Evolutionary conservation across 225 moss, liverwort and hornwort species (phyloP).

Genomic region (Rhytidiadelphus loreus): DNA sequence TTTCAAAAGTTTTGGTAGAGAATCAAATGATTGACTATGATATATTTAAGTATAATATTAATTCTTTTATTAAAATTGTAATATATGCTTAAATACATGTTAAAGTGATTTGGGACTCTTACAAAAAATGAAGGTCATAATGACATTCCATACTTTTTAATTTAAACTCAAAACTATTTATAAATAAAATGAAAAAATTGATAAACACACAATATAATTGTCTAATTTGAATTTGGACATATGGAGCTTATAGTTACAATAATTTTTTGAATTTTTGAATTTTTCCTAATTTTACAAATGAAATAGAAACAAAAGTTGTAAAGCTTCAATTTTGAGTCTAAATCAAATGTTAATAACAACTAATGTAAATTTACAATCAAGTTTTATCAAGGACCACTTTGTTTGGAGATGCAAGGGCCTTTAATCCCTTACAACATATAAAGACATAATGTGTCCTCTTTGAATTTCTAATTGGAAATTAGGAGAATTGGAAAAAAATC

Average conservation of each 20-base stretch:
- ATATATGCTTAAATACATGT: not conserved
- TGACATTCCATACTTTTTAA: not conserved
- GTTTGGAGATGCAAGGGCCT: not conserved
- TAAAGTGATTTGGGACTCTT: not conserved
- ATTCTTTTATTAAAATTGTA: not conserved
- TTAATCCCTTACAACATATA: accelerated
- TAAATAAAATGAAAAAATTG: not conserved
- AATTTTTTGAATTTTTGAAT: not conserved
- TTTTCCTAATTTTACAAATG: not conserved
- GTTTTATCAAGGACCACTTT: not conserved
- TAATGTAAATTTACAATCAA: not conserved
- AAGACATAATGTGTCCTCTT: not conserved
- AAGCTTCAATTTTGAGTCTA: not conserved
- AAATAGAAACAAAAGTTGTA: not conserved
- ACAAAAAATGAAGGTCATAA: not conserved
- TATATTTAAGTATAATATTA: not conserved
- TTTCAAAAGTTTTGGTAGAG: not conserved
- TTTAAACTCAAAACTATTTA: not conserved
- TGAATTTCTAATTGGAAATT: not conserved
- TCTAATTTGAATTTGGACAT: not conserved
- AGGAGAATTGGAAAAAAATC: not conserved
- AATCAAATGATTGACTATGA: not conserved
- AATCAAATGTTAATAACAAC: not conserved
- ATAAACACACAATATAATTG: not conserved
- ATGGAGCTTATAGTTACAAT: not conserved